Evolutionary conservation across 2,329 filamentous ascomycete genomes (phyloP).

Genomic region (Metarhizium rileyi): DNA sequence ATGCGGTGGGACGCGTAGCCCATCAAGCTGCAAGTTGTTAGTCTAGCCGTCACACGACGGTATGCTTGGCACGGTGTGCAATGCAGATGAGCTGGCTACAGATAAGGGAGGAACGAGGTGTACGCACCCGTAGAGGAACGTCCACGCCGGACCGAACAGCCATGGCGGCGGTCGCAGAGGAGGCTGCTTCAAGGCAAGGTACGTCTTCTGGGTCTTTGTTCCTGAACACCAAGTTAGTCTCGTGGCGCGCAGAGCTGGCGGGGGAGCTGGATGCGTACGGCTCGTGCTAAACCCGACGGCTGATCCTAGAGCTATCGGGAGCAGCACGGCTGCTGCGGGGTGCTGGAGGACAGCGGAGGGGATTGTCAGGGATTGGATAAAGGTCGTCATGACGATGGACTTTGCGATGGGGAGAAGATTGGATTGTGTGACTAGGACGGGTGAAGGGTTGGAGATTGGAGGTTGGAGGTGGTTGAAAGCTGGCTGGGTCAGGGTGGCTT

Average conservation of each 20-base stretch:
- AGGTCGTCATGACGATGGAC: constrained; percentile 57
- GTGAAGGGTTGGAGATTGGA: not conserved
- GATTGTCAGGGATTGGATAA: constrained; percentile 68
- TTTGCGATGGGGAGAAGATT: not conserved
- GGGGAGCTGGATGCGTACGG: constrained; percentile 37
- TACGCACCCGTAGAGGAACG: constrained; percentile 47
- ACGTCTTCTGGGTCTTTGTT: constrained; percentile 49
- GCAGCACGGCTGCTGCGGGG: constrained; percentile 62
- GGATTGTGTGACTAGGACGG: not conserved
- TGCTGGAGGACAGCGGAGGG: constrained; percentile 62
- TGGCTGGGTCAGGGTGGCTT: too few relatives aligned
- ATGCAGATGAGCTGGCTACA: too few relatives aligned
- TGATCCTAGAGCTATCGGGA: constrained; percentile 65
- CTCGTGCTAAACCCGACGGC: constrained; percentile 60
- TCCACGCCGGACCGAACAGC: constrained; percentile 58
- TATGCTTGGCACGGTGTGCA: not conserved
- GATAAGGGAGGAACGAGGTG: not conserved
- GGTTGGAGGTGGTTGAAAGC: not conserved
- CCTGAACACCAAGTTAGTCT: constrained; percentile 24
- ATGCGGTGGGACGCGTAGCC: constrained; percentile 82
- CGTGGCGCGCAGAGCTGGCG: not conserved
- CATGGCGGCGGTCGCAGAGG: constrained; percentile 50
- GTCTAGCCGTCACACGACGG: not conserved
- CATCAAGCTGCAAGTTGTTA: constrained; percentile 47
- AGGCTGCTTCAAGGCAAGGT: constrained; percentile 58